Percentiles rank a stretch among this genome's conserved stretches.
Conservation (phyloP, 2,329 filamentous ascomycete genomes). For the Ceratocystis destructans region DNA sequence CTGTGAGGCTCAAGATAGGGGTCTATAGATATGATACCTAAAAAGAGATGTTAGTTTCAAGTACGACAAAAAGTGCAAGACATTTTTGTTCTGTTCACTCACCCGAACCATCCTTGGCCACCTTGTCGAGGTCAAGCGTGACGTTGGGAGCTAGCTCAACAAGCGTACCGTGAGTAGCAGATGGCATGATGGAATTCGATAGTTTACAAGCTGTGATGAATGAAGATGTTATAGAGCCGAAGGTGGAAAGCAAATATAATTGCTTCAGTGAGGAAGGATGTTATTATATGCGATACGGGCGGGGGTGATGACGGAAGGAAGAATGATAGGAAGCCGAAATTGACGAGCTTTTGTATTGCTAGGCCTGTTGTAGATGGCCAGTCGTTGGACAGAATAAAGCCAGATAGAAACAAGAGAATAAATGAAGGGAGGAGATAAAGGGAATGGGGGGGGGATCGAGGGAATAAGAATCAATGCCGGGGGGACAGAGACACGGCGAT, state of each 20-base stretch:
- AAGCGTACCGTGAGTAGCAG: conserved; percentile 14
- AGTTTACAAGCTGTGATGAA: not conserved
- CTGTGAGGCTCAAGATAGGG: conserved; percentile 81
- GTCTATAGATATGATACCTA: conserved; percentile 77
- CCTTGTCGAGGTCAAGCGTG: conserved; percentile 18
- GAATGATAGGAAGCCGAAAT: not conserved
- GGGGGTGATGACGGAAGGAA: not conserved
- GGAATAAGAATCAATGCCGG: not conserved
- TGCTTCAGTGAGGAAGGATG: not conserved
- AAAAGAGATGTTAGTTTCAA: not conserved
- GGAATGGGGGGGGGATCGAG: not conserved
- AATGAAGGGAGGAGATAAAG: not conserved
- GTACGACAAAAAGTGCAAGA: not conserved
- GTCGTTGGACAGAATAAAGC: not conserved
- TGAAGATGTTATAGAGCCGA: not conserved
- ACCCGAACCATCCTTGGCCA: conserved; percentile 62
- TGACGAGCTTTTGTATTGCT: not conserved
- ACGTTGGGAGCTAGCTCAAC: conserved; percentile 19
- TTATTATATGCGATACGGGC: not conserved
- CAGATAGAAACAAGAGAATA: not conserved
- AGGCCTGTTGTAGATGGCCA: not conserved
- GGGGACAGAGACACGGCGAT: not conserved
- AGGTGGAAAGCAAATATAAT: not conserved
- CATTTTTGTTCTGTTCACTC: conserved; percentile 22
- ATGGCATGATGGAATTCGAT: conserved; percentile 9